Evolutionary conservation across 352 stramenopile species (phyloP).

Genomic region (Pythium biforme): DNA sequence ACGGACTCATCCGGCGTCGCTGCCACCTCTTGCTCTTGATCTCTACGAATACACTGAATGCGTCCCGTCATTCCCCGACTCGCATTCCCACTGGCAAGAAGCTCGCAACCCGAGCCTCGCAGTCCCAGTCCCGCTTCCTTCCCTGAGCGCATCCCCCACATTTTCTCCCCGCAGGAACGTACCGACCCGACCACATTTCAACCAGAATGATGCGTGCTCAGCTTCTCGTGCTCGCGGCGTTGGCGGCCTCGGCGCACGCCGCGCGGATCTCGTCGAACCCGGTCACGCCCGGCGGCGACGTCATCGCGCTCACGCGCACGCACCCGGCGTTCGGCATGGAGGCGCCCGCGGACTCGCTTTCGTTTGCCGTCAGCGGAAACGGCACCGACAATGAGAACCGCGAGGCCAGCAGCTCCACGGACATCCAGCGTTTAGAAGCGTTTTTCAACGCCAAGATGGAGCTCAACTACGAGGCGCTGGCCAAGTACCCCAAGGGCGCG

Average conservation of each 20-base stretch:
- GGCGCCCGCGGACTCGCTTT: neutral
- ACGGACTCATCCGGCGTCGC: neutral
- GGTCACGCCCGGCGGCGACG: neutral
- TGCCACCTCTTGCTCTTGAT: slow-evolving; percentile 4
- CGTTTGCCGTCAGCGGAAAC: neutral
- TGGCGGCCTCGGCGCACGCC: neutral
- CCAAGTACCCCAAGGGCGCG: neutral
- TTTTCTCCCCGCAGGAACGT: neutral
- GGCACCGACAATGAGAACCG: slow-evolving; percentile 6
- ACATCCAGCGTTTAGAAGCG: neutral
- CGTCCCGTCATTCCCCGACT: slow-evolving; percentile 12
- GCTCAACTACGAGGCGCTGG: slow-evolving; percentile 4
- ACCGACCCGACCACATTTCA: neutral
- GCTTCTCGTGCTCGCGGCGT: slow-evolving; percentile 6
- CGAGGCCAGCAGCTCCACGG: slow-evolving; percentile 1
- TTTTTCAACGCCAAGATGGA: slow-evolving; percentile 6
- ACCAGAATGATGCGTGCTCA: slow-evolving; percentile 8
- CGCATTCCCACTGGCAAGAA: slow-evolving; percentile 5
- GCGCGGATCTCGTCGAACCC: neutral
- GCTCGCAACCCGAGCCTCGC: neutral
- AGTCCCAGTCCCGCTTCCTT: neutral
- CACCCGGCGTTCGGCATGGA: neutral
- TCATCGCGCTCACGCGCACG: neutral
- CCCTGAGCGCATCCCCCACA: neutral
- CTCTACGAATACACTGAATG: neutral